Percentiles rank a stretch among this genome's conserved stretches.
phyloP scores from a whole-genome alignment of 768 basidiomycete genomes.

The Leccinum obscurum region DNA sequence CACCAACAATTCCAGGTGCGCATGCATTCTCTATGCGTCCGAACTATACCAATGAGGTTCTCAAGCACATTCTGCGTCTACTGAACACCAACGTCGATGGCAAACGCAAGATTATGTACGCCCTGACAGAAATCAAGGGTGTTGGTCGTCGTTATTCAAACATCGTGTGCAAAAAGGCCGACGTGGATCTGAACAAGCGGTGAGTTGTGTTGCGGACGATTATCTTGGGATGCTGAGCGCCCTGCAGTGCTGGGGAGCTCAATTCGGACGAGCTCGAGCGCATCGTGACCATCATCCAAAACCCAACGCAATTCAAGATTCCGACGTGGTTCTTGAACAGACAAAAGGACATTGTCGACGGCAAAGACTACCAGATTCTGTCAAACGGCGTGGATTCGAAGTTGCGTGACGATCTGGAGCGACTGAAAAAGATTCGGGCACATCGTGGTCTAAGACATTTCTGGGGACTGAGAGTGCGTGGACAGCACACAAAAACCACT shows the following conservation, averaged over 20 bases:
- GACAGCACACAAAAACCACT: conserved; percentile 99
- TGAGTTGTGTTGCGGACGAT: conserved; percentile 40
- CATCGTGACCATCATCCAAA: conserved; percentile 98
- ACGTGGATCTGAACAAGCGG: conserved; percentile 99
- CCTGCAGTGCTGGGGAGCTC: conserved; percentile 89
- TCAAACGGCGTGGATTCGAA: conserved; percentile 98
- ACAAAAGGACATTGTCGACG: conserved; percentile 96
- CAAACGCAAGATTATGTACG: conserved; percentile 99
- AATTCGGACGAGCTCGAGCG: conserved; percentile 99
- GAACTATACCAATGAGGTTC: conserved; percentile 4
- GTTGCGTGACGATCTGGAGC: conserved; percentile 96
- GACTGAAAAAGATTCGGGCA: conserved; percentile 98
- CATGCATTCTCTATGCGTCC: not conserved
- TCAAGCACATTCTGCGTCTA: conserved; percentile 97
- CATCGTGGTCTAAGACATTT: conserved; percentile 92
- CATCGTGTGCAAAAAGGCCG: conserved; percentile 99
- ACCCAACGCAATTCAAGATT: conserved; percentile 99
- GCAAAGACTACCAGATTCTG: conserved; percentile 93
- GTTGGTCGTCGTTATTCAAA: conserved; percentile 99
- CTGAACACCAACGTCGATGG: conserved; percentile 99
- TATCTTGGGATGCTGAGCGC: conserved; percentile 7
- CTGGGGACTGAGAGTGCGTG: conserved; percentile 94
- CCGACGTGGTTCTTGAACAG: conserved; percentile 99
- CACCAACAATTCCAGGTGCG: conserved; percentile 94
- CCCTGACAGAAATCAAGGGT: conserved; percentile 99